Evolutionary conservation across 805 yeast species (phyloP).

Genomic region (Kregervanrija fluxuum): DNA sequence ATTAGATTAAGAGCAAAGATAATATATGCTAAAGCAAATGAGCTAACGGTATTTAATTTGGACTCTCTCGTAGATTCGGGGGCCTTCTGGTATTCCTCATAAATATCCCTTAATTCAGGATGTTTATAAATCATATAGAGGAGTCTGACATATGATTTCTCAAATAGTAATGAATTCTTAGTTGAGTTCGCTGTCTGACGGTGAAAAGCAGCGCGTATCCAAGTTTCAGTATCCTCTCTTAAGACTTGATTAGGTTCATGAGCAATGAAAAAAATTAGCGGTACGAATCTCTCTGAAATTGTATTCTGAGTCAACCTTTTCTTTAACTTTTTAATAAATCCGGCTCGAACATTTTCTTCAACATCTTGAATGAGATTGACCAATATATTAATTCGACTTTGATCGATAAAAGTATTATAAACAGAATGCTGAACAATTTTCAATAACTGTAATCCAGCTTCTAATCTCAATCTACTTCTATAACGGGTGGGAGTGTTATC

Average conservation of each 20-base stretch:
- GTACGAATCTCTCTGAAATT: constrained; percentile 60
- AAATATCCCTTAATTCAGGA: constrained; percentile 46
- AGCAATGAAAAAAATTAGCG: constrained; percentile 66
- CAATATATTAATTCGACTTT: constrained; percentile 44
- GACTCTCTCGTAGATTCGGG: constrained; percentile 6
- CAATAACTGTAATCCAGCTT: constrained; percentile 59
- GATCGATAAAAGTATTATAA: constrained; percentile 46
- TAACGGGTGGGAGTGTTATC: constrained; percentile 52
- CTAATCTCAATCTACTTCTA: constrained; percentile 56
- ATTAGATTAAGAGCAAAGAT: constrained; percentile 52
- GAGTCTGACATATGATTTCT: constrained; percentile 58
- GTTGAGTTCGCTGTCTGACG: constrained; percentile 23
- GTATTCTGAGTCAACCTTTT: constrained; percentile 40
- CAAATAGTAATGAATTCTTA: constrained; percentile 45
- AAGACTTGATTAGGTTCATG: constrained; percentile 59
- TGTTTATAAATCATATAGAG: constrained; percentile 71
- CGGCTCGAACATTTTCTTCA: constrained; percentile 45
- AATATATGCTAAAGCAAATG: constrained; percentile 53
- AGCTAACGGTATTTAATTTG: constrained; percentile 24
- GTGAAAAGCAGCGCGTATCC: constrained; percentile 60
- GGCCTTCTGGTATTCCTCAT: constrained; percentile 15
- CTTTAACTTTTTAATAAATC: constrained; percentile 44
- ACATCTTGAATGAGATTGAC: constrained; percentile 63
- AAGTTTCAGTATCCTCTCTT: constrained; percentile 47
- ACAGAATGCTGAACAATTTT: constrained; percentile 53